These are phyloP conservation scores for Fusarium miscanthi DNA, from an alignment of 2,329 filamentous ascomycete species.

Conservation along the genomic window DNA sequence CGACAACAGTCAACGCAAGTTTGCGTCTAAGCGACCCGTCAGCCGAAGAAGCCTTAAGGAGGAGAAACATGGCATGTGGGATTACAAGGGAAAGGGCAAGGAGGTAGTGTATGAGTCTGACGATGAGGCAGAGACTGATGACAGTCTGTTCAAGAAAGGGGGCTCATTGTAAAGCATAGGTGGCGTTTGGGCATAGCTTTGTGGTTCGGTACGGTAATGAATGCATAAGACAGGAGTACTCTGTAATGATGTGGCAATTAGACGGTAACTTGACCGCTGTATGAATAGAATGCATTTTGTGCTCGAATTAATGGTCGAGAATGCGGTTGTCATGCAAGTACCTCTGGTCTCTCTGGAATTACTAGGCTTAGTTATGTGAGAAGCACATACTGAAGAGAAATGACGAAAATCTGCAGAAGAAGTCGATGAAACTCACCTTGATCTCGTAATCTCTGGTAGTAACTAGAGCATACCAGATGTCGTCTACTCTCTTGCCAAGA, in stretches of 20 bases:
- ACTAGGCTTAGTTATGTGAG: not conserved
- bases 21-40: conserved; percentile 48
- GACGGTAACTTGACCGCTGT: conserved; percentile 29
- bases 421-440: not conserved
- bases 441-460: too few relatives aligned
- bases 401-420: not conserved
- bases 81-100: conserved; percentile 62
- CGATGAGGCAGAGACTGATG: conserved; percentile 49
- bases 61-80: conserved; percentile 48
- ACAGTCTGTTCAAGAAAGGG: conserved; percentile 49
- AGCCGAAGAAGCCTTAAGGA: conserved; percentile 59
- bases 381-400: not conserved
- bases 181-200: conserved; percentile 29
- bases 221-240: conserved; percentile 39
- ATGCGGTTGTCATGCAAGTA: not conserved
- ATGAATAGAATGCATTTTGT: conserved; percentile 17
- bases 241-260: conserved; percentile 31
- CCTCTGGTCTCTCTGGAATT: not conserved
- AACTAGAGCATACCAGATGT: not conserved
- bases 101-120: conserved; percentile 54
- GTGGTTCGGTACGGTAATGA: conserved; percentile 15
- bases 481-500: not conserved
- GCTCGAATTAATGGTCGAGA: not conserved
- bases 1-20: conserved; percentile 42
- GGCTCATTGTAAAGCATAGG: conserved; percentile 55